Evolutionary conservation across 2,329 filamentous ascomycete species (phyloP), one percentile per base, ranked within the genome.

Genomic region (Venturia oleaginea): DNA sequence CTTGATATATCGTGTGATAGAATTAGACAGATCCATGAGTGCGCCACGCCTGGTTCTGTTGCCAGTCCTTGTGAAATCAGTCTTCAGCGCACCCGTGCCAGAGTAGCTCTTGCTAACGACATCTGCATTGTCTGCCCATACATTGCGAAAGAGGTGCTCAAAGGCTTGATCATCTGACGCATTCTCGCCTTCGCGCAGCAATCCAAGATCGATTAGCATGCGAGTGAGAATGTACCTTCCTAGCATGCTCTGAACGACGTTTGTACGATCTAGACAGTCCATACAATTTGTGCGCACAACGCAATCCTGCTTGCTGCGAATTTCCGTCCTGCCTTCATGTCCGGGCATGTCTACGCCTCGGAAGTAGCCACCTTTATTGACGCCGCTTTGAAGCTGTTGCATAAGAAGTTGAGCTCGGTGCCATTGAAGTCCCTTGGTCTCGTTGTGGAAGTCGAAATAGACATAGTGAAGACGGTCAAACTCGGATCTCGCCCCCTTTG

Each of bases 101-200:
- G 94, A 94, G 76, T 99, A 99, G 0, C 91, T 88, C 69, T 86
- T 88, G 22, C 92, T 96, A 40, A 99, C 92, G 30, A 95, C 89
- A 74, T 99, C 94, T 64, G 95, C 94, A 72, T 99, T 99, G 77
- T 99, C 94, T 37, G 94, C 94, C 94, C 94, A 99, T 19, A 97
- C 82, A 76, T 97, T 97, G 69, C 94, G 91, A 84, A 97, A 99
- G 65, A 97, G 80, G 70, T 89, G 82, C 76, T 97, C 92, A 73
- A 99, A 99, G 0, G 83, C 84, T 15, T 83, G 79, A 71, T 97
- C 91, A 70, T 92, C 89, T 65, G 87, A 86, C 69, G 94, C 92
- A 27, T 83, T 86, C 71, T 93, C 85, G 64, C 92, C 92, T 32
- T 85, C 84, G 62, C 84, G 77, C 70, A 97, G 84, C 62, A 97